Conservation (phyloP, 83 land plant species). For the Thuja plicata region DNA sequence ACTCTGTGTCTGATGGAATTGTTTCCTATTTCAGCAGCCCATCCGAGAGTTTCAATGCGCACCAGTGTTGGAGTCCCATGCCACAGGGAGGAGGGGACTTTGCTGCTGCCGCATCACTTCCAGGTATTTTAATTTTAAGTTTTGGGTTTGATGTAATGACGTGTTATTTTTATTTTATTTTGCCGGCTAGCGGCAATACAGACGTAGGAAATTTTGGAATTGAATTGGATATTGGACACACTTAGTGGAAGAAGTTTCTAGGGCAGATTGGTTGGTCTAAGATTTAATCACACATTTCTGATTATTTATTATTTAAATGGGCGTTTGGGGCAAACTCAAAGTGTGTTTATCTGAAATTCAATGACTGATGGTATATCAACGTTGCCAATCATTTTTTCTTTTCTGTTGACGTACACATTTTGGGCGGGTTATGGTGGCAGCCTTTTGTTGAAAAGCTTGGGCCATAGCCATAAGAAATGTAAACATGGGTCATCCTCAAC, state of each 20-base stretch:
- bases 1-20: slow-evolving; percentile 49
- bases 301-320: background rate
- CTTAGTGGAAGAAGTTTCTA: background rate
- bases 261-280: background rate
- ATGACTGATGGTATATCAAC: background rate
- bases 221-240: background rate
- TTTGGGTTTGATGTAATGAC: background rate
- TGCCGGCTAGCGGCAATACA: background rate
- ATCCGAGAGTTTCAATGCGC: slow-evolving; percentile 44
- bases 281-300: background rate
- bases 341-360: background rate
- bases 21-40: slow-evolving; percentile 51
- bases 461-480: background rate
- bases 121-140: background rate
- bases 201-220: background rate
- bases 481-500: background rate
- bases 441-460: background rate
- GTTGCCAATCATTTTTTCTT: background rate
- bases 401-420: background rate
- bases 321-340: background rate
- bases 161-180: background rate
- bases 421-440: background rate
- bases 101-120: slow-evolving; percentile 15
- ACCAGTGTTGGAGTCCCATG: slow-evolving; percentile 40
- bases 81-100: slow-evolving; percentile 28